A percentile compares a stretch with the other conserved stretches of the same genome.
Evolutionary conservation across 2,329 filamentous ascomycete genomes (phyloP).

Genomic region (Daldinia sp.): DNA sequence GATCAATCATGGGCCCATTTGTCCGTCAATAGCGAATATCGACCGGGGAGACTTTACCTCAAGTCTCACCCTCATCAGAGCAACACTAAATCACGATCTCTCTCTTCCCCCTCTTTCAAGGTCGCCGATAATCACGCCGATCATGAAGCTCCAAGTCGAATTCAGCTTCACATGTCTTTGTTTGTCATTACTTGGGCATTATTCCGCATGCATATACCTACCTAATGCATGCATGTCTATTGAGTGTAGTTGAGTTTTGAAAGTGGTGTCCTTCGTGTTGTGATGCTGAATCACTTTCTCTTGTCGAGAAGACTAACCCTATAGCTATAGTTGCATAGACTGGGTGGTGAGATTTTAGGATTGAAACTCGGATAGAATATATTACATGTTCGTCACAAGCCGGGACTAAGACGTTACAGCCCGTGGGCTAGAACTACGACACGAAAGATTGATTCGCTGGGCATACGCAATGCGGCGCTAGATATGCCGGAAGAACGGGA

Average conservation of each 20-base stretch:
- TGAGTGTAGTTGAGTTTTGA: too few relatives aligned
- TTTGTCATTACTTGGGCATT: neutral
- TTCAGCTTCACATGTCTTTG: neutral
- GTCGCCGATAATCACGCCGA: neutral
- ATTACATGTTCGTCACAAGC: neutral
- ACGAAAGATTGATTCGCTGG: neutral
- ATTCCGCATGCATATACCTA: neutral
- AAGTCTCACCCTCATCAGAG: neutral
- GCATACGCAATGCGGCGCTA: constrained; percentile 3
- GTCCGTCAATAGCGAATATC: neutral
- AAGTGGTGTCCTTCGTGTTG: neutral
- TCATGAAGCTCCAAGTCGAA: neutral
- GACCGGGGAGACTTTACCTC: neutral
- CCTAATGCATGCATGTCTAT: constrained; percentile 1
- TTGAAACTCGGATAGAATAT: neutral
- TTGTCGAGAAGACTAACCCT: neutral
- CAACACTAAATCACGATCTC: neutral
- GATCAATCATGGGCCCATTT: neutral
- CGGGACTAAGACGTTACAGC: neutral
- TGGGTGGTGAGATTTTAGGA: neutral
- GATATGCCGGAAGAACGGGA: neutral
- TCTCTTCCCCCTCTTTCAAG: neutral
- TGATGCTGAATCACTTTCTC: neutral
- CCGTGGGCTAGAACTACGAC: neutral
- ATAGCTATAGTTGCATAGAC: neutral